Conservation (phyloP, 345 rosid species). For the Fremontodendron californicum region DNA sequence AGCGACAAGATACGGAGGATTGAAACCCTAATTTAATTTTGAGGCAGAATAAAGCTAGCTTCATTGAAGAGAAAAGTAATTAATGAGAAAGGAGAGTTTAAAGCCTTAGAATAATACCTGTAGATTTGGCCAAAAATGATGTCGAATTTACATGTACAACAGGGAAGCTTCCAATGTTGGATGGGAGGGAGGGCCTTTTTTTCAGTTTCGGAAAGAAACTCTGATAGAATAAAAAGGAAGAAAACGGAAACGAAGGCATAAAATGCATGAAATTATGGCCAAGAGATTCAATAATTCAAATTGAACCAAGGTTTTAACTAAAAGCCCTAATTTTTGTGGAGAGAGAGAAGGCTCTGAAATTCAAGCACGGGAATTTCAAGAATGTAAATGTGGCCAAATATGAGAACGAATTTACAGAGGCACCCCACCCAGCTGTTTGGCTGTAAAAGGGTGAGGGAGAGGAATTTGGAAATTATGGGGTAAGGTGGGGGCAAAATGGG, state of each 20-base stretch:
- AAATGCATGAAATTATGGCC: not conserved
- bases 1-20: not conserved
- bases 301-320: not conserved
- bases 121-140: not conserved
- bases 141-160: not conserved
- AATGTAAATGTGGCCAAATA: not conserved
- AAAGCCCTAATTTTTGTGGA: not conserved
- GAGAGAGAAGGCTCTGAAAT: not conserved
- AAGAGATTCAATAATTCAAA: not conserved
- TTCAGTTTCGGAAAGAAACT: not conserved
- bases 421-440: not conserved
- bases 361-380: not conserved
- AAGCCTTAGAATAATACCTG: not conserved
- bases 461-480: not conserved
- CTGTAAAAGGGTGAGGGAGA: not conserved
- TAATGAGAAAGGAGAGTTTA: not conserved
- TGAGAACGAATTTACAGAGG: not conserved
- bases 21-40: not conserved
- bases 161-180: not conserved
- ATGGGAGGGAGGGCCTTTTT: not conserved
- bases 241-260: not conserved
- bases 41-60: not conserved
- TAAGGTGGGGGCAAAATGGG: not conserved
- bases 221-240: not conserved
- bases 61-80: not conserved